Evolutionary conservation across 2,329 filamentous ascomycete species (phyloP).

Genomic region (Apiospora pterosperma): DNA sequence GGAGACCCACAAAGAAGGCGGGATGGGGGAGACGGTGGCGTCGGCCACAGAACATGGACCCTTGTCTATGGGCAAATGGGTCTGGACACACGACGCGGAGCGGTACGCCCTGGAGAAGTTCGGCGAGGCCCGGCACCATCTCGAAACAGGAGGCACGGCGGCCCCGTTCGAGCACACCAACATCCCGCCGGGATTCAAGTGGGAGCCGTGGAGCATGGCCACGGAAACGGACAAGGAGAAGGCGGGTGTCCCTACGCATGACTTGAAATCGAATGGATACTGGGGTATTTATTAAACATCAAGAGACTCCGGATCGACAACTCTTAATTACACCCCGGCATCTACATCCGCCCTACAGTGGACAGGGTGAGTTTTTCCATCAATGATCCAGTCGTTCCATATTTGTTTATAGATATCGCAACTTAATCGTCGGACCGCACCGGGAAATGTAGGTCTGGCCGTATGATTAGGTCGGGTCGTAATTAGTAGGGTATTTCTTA

Average conservation of each 20-base stretch:
- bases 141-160: too few relatives aligned
- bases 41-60: background rate
- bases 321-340: too few relatives aligned
- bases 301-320: too few relatives aligned
- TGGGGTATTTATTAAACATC: background rate
- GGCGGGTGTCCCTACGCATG: background rate
- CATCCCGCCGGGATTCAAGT: background rate
- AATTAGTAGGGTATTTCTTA: too few relatives aligned
- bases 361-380: too few relatives aligned
- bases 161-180: background rate
- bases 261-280: background rate
- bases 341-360: too few relatives aligned
- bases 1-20: background rate
- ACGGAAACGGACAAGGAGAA: background rate
- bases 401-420: too few relatives aligned
- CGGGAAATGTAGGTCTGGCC: too few relatives aligned
- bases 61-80: background rate
- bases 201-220: background rate
- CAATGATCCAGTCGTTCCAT: too few relatives aligned
- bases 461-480: too few relatives aligned
- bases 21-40: background rate
- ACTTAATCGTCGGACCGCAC: too few relatives aligned
- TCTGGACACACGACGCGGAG: background rate
- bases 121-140: background rate
- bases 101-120: conserved; percentile 4